Evolutionary conservation across 2,329 filamentous ascomycete species (phyloP).

Genomic region (Aspergillus puulaauensis): DNA sequence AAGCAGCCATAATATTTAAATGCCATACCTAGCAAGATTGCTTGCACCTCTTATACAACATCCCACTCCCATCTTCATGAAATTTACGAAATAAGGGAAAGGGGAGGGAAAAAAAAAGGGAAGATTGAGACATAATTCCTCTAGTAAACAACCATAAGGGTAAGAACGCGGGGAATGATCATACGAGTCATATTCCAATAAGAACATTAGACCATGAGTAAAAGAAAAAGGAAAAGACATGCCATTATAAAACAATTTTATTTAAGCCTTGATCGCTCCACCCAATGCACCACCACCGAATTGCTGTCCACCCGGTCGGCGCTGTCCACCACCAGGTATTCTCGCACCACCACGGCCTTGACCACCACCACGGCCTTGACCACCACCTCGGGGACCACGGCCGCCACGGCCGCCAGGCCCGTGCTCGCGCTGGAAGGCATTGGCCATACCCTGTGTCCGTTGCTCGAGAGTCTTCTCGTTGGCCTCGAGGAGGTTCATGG

Average conservation of each 20-base stretch:
- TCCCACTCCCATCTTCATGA: not conserved
- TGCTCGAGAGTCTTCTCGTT: conserved; percentile 98
- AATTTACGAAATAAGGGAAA: conserved; percentile 2
- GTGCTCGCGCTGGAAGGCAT: conserved; percentile 91
- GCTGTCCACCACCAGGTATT: conserved; percentile 40
- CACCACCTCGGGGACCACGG: conserved; percentile 48
- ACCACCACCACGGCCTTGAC: conserved; percentile 38
- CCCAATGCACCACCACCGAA: conserved; percentile 53
- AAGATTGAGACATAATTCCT: conserved; percentile 7
- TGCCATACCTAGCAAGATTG: not conserved
- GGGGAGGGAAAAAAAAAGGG: not conserved
- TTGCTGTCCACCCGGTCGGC: conserved; percentile 50
- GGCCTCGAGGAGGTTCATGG: conserved; percentile 89
- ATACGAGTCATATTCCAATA: conserved; percentile 24
- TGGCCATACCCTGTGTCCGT: conserved; percentile 90
- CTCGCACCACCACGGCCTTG: conserved; percentile 38
- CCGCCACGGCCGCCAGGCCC: conserved; percentile 70
- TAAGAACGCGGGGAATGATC: conserved; percentile 18
- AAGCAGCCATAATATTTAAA: not conserved
- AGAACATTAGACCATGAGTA: conserved; percentile 22
- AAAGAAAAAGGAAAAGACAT: conserved; percentile 22
- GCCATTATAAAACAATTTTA: conserved; percentile 29
- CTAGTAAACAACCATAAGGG: conserved; percentile 9
- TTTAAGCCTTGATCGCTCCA: conserved; percentile 52
- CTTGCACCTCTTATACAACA: not conserved